phyloP scores from a whole-genome alignment of 108 stramenopile species.

The Schizochytrium sp. region DNA sequence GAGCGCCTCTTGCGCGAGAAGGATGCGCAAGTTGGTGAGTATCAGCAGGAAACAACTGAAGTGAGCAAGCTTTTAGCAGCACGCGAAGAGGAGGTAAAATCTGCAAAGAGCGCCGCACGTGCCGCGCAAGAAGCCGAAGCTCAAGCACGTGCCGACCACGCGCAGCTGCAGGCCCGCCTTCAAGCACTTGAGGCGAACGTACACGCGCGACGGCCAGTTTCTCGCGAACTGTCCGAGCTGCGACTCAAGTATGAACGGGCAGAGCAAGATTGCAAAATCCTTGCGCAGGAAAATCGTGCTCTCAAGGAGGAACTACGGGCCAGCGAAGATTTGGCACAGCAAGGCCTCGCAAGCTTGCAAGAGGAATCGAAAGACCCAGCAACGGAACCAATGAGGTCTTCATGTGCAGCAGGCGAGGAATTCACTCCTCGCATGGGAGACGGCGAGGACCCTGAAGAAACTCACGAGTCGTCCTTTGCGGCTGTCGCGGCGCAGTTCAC shows the following conservation, averaged over 20 bases:
- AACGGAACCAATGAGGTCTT: too few species aligned
- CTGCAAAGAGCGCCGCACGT: not conserved
- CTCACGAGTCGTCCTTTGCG: too few species aligned
- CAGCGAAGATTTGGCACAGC: not conserved
- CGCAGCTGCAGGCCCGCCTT: not conserved
- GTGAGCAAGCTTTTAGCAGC: not conserved
- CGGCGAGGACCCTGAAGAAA: too few species aligned
- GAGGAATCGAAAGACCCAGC: not conserved
- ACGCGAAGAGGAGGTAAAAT: not conserved
- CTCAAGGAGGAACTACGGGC: not conserved
- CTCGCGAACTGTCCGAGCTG: too few species aligned
- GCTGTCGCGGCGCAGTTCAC: too few species aligned
- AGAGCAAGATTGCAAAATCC: not conserved
- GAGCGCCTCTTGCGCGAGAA: not conserved
- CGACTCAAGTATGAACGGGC: not conserved
- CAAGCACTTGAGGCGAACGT: too few species aligned
- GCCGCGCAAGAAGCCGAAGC: not conserved
- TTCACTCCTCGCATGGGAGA: too few species aligned
- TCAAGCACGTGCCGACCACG: not conserved
- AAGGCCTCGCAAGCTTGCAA: not conserved
- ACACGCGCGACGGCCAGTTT: too few species aligned
- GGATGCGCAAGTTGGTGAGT: not conserved
- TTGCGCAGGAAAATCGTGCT: not conserved
- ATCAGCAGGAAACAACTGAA: not conserved
- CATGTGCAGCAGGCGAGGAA: too few species aligned